Evolutionary conservation across 2,329 filamentous ascomycete species (phyloP).

Genomic region (Ophiostoma himal-ulmi): DNA sequence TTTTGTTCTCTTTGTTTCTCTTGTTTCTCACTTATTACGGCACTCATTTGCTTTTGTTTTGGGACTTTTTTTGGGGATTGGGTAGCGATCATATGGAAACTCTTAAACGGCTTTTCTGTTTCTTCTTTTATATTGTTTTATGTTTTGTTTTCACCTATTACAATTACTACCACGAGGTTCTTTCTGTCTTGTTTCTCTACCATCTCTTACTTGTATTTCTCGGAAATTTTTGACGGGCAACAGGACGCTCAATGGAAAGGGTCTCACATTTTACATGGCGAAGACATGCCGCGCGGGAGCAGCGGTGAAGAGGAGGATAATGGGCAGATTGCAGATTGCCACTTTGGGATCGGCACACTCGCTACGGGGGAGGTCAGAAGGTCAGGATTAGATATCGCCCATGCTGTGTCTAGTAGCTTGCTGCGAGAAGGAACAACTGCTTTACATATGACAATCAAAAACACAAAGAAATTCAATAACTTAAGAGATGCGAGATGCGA

Average conservation of each 20-base stretch:
- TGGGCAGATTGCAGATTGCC: not conserved
- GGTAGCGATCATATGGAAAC: slow-evolving; percentile 2
- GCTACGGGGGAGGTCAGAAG: not conserved
- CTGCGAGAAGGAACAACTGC: not conserved
- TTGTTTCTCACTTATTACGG: not conserved
- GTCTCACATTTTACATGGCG: not conserved
- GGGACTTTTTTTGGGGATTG: no score
- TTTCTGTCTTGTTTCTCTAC: not conserved
- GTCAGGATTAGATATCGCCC: not conserved
- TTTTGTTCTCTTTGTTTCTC: not conserved
- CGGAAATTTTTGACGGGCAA: not conserved
- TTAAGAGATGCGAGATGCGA: not conserved
- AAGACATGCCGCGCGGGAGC: not conserved
- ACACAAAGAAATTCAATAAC: not conserved
- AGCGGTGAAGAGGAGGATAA: not conserved
- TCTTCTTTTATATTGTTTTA: not conserved
- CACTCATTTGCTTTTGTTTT: not conserved
- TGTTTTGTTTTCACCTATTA: not conserved
- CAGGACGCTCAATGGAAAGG: not conserved
- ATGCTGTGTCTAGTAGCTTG: not conserved
- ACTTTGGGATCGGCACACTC: not conserved
- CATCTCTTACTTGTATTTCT: not conserved
- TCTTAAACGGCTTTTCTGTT: not conserved
- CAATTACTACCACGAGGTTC: not conserved
- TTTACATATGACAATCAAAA: not conserved